Evolutionary conservation across 345 rosid species (phyloP).

Genomic region (Gossypium rotundifolium): DNA sequence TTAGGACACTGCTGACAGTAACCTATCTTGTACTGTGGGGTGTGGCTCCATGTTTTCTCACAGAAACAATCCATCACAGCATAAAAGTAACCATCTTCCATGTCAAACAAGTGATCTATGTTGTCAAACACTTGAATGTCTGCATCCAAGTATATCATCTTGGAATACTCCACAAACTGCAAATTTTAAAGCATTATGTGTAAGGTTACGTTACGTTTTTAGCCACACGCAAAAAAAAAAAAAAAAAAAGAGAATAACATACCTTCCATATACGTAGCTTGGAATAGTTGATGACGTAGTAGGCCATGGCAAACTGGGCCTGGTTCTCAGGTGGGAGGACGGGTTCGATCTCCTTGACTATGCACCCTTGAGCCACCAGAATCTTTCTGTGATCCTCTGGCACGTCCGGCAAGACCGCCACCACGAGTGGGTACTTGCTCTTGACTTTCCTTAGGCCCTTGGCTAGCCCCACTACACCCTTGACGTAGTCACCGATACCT

Average conservation of each 20-base stretch:
- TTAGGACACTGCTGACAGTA: constrained; percentile 73
- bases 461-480: constrained; percentile 68
- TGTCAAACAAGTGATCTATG: constrained; percentile 63
- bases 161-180: constrained; percentile 60
- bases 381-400: constrained; percentile 56
- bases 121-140: constrained; percentile 72
- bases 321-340: constrained; percentile 61
- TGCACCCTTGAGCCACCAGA: constrained; percentile 47
- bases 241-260: background rate
- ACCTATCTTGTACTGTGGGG: constrained; percentile 51
- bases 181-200: background rate
- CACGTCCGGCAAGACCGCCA: constrained; percentile 62
- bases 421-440: constrained; percentile 56
- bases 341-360: constrained; percentile 51
- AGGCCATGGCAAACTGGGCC: constrained; percentile 69
- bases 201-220: no score
- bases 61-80: constrained; percentile 80
- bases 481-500: constrained; percentile 61
- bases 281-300: constrained; percentile 73
- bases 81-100: constrained; percentile 52
- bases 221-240: no score
- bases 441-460: constrained; percentile 53
- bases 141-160: constrained; percentile 67
- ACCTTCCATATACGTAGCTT: constrained; percentile 84
- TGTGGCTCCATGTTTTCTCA: constrained; percentile 67